Evolutionary conservation across 148 eudicot genomes (phyloP), one percentile per base, ranked within the genome.

Genomic region (Rhododendron mucronatum): DNA sequence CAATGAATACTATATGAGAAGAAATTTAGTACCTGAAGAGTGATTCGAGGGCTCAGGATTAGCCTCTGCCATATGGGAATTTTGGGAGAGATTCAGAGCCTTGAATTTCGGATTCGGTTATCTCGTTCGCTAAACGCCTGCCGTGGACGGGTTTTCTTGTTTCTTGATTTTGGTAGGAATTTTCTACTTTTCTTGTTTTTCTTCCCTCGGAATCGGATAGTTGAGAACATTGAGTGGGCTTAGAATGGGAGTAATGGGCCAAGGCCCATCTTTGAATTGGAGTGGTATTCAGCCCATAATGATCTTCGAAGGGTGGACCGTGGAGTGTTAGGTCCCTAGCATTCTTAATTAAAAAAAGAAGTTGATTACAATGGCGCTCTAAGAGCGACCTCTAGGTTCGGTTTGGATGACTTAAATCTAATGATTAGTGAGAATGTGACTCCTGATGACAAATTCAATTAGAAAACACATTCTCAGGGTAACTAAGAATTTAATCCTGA

Each of bases 41-140:
- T 63, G 41, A 45, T 35, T 75, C 5, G 69, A 50, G 20, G 81
- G 65, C 81, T 51, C 18, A 7, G 78, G 13, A 33, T 21, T 73
- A 6, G 48, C 20, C 28, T 75, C 80, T 53, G 86, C 81, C 86
- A 84, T 84, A 5, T 74, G 61, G 6, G 75, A 18, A 48, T 71
- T 37, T 5, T 12, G 16, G n/a, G 28, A 48, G 9, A 83, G 77
- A 15, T 67, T 71, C 16, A 83, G 76, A 30, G 35, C 39, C 26
- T 53, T 23, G 30, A 33, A 28, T n/a, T n/a, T 39, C 13, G 50
- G 23, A 59, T 37, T 21, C 10, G 9, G 14, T 63, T 4, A 14
- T 30, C 15, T 23, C 21, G 35, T 20, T 81, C 1, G 44, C 23
- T 11, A 13, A 23, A 47, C 63, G 20, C 28, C 37, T 20, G 12